These are phyloP conservation scores for Apiotrichum akiyoshidainum DNA, from an alignment of 1,284 basidiomycete species.

Conservation along the genomic window DNA sequence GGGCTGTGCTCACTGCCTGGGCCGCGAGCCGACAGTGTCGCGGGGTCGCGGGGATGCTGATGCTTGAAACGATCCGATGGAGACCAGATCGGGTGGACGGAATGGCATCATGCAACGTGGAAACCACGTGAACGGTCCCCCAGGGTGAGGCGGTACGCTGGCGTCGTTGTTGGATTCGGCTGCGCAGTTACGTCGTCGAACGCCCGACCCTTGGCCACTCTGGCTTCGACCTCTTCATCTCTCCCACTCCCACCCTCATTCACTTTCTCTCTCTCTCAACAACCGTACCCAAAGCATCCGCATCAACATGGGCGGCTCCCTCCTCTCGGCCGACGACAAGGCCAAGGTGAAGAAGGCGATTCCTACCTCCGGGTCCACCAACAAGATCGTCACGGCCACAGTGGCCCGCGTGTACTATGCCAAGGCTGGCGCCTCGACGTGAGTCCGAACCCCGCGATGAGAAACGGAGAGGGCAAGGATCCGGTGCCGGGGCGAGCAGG, in stretches of 20 bases:
- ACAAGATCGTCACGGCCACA: constrained; percentile 73
- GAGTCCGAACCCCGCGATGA: constrained; percentile 17
- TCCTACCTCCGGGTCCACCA: constrained; percentile 50
- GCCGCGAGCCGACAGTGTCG: no score
- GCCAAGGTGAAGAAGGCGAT: constrained; percentile 67
- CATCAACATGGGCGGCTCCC: constrained; percentile 25
- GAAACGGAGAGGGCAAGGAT: no score
- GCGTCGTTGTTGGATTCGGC: no score
- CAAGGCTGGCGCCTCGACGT: constrained; percentile 34
- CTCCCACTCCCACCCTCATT: neutral
- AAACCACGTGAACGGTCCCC: no score
- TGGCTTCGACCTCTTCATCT: neutral
- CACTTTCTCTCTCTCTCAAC: no score
- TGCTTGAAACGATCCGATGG: no score
- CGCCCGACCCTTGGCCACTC: neutral
- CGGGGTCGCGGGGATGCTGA: no score
- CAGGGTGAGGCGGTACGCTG: no score
- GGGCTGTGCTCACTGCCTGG: no score
- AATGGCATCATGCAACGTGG: no score
- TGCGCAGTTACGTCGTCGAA: neutral
- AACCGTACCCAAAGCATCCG: neutral
- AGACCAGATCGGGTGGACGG: no score
- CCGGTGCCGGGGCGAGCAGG: no score
- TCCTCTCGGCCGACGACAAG: constrained; percentile 71
- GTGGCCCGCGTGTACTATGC: constrained; percentile 78